Evolutionary conservation across 768 basidiomycete genomes (phyloP), one percentile per base, ranked within the genome.

Genomic region (Mycena amicta): DNA sequence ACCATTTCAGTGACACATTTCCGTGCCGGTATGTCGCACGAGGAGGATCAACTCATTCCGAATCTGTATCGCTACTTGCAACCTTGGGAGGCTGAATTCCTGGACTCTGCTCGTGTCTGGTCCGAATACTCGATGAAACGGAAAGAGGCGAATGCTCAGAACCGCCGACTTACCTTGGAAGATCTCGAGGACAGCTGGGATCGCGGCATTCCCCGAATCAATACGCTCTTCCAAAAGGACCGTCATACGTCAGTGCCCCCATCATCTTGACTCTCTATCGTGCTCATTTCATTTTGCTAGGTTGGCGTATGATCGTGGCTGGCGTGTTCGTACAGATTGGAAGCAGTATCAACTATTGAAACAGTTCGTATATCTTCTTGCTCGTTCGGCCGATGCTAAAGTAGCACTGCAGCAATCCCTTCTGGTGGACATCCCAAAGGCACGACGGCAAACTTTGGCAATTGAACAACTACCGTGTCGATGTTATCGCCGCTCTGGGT

Each of bases 171-270:
- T 54, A 99, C 97, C 2, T 80, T 99, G 20, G 97, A 99, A 72
- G 97, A 98, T 80, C 82, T 98, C 26, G 97, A 98, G 72, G 95
- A 99, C 69, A 93, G 90, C 67, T 98, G 96, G 96, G 96, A 98
- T 75, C 89, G 95, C 64, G 95, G 95, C 76, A 97, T 98, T 70
- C 95, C 95, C 53, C 88, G 97, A 66, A 98, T 99, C 80, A 98
- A 98, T 75, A 98, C 96, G 0, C 77, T 99, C 46, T 99, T 98
- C 90, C 96, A 98, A 78, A 97, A 96, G 78, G 96, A 98, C 68
- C 86, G 94, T 16, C 95, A 96, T 63, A 97, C 95, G 80, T 90
- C 67, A 67, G 84, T 76, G 50, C 43, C 15, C 18, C n/a, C n/a
- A n/a, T 16, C 50, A 55, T 46, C 12, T 33, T 26, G 20, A 2